Base-by-base conservation (phyloP, 2,329 filamentous ascomycete genomes). In the Fusarium pininemorale region DNA sequence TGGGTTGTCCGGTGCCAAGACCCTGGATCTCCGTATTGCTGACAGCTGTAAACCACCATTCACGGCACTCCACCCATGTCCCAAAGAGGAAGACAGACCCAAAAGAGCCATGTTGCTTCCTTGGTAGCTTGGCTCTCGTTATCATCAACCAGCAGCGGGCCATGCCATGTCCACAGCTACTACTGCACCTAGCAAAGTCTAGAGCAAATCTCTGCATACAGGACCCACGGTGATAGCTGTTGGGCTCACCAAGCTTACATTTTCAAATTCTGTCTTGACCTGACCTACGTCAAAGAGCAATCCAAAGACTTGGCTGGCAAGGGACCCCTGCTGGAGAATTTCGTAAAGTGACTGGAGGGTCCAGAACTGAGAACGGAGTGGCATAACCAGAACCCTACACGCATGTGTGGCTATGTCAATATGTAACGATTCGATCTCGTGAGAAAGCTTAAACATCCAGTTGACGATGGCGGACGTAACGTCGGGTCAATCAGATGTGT, bases 1-100 rank as follows among this genome's bases (percentile, higher is more conserved):
- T 65, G 73, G 72, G 67, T 59, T 72, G 45, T 50, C 55, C 28
- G 54, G 63, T 71, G 63, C 64, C 62, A 70, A 71, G 56, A 66
- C 72, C 75, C 69, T 74, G 66, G 70, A 67, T 68, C 53, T 61
- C 69, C 74, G 77, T 78, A 75, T 68, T 70, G 77, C 74, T 77
- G 68, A 74, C 75, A 73, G 41, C 63, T 69, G 47, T 37, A 64
- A 50, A 53, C 69, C 24, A 50, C 56, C 66, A 78, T 54, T 73
- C 55, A 70, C 66, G 60, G 51, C 55, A 74, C 69, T 75, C 72
- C 70, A 66, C 60, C 65, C 60, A 55, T 38, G 44, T 73, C 69
- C 77, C 61, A 66, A 75, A 72, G 50, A 39, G 75, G 75, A 69
- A 77, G n/a, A 50, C 50, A 24, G 60, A 48, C 62, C 67, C 63